Base-by-base conservation (phyloP, 257 asterid genomes). In the Solanum chilense region DNA sequence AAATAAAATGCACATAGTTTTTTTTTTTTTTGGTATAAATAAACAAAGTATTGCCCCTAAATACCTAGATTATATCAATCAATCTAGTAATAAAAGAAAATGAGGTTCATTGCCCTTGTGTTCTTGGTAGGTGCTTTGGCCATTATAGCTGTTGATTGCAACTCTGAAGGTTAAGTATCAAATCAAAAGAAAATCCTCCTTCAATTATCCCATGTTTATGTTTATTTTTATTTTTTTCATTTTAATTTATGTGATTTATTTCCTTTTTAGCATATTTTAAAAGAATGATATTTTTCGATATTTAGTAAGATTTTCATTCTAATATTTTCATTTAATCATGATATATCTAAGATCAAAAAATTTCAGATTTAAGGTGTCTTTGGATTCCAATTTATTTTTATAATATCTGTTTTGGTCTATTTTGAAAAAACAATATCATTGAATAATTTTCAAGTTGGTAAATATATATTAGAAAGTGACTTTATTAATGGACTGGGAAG, bases 111-210 rank as follows among this genome's bases (percentile, higher is more conserved):
- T 25, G n/a, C 66, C 41, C 9, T 76, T 3, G 47, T 86, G 44
- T 44, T 86, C 44, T 31, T 92, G 47, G 86, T 84, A 83, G 86
- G 92, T 49, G 77, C 85, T 41, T 83, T 92, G 20, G 66, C 87
- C n/a, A 49, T 56, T 62, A 31, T 25, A 33, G 41, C 75, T 23
- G 92, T 83, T 27, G 90, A 88, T 75, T 70, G 77, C 77, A 70
- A 70, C 77, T 70, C 77, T n/a, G 83, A 76, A 76, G 83, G 83
- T 76, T 41, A 41, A 76, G 35, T 47, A 47, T 47, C 56, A 47
- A 47, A 47, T 47, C 56, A 47, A 47, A 47, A 47, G 15, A 47
- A 47, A 47, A 47, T 47, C 56, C 20, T 47, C 56, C 18, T 47
- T 47, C 56, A 47, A 47, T 47, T 76, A 41, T 41, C 41, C 41